Conservation (phyloP, 345 rosid species). For the Tarenaya hassleriana region DNA sequence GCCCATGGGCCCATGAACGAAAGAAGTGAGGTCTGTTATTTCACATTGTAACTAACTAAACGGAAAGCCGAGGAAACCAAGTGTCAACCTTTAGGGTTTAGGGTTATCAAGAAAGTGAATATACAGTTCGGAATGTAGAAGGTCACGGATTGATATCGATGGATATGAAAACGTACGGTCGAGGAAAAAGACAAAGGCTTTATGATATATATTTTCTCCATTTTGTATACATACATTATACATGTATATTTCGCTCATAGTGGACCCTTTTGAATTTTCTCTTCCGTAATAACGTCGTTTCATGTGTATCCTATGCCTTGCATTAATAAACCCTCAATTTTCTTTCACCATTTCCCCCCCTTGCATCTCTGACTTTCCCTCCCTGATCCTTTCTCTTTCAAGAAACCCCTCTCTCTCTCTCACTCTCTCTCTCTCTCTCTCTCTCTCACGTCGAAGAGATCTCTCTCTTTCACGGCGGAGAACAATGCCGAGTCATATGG, state of each 20-base stretch:
- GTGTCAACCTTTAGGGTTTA: conserved; percentile 3
- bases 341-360: conserved; percentile 15
- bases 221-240: conserved; percentile 15
- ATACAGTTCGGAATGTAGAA: conserved; percentile 28
- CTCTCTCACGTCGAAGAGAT: conserved; percentile 10
- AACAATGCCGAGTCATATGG: conserved; percentile 20
- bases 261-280: conserved; percentile 20
- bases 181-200: conserved; percentile 12
- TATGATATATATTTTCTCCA: background rate
- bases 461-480: background rate
- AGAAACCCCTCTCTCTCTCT: conserved; percentile 16
- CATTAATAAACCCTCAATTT: conserved; percentile 10
- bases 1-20: no score
- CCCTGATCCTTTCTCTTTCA: conserved; percentile 9
- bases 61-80: no score
- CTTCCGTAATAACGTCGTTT: background rate
- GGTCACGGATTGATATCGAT: conserved; percentile 22
- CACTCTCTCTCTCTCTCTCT: conserved; percentile 4
- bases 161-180: conserved; percentile 6
- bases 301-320: conserved; percentile 17
- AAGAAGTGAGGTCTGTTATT: no score
- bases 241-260: conserved; percentile 22
- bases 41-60: no score
- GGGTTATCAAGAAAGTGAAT: conserved; percentile 9
- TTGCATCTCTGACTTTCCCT: conserved; percentile 2